Conservation (phyloP, 495 filamentous ascomycete genomes). For the Parachaetomium inaequale region DNA sequence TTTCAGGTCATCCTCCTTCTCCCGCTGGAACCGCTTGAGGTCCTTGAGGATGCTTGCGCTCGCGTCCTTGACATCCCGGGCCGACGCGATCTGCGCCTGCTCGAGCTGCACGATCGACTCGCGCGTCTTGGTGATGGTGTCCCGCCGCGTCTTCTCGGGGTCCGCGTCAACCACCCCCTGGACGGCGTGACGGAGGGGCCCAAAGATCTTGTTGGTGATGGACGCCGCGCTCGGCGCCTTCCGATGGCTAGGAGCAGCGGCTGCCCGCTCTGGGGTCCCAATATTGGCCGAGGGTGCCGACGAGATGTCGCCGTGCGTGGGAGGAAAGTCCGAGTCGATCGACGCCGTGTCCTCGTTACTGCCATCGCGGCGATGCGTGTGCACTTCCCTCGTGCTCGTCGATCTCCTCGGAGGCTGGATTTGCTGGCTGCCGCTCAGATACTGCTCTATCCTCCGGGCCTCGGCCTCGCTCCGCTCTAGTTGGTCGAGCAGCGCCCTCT, state of each 20-base stretch:
- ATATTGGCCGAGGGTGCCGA: conserved; percentile 60
- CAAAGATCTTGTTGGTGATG: conserved; percentile 90
- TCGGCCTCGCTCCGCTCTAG: conserved; percentile 87
- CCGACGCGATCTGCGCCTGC: conserved; percentile 79
- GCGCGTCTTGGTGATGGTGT: conserved; percentile 91
- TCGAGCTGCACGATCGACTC: conserved; percentile 74
- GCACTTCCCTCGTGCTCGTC: conserved; percentile 51
- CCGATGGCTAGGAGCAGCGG: conserved; percentile 52
- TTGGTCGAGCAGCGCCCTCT: conserved; percentile 70
- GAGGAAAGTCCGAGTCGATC: conserved; percentile 92
- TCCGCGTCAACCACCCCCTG: conserved; percentile 96
- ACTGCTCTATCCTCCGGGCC: conserved; percentile 87
- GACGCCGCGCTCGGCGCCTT: conserved; percentile 76
- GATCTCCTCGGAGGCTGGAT: conserved; percentile 61
- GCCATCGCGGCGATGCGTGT: conserved; percentile 45
- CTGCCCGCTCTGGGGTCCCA: conserved; percentile 46
- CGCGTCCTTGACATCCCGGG: conserved; percentile 87
- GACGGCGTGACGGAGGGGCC: conserved; percentile 86
- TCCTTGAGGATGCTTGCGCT: conserved; percentile 82
- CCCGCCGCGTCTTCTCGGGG: conserved; percentile 84
- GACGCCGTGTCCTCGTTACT: conserved; percentile 68
- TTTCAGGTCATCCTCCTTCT: conserved; percentile 91
- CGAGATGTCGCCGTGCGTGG: conserved; percentile 70
- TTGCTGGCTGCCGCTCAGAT: conserved; percentile 66
- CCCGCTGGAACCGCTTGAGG: conserved; percentile 83